Conservation (phyloP, 1,284 basidiomycete species). For the Xanthoconium separans region DNA sequence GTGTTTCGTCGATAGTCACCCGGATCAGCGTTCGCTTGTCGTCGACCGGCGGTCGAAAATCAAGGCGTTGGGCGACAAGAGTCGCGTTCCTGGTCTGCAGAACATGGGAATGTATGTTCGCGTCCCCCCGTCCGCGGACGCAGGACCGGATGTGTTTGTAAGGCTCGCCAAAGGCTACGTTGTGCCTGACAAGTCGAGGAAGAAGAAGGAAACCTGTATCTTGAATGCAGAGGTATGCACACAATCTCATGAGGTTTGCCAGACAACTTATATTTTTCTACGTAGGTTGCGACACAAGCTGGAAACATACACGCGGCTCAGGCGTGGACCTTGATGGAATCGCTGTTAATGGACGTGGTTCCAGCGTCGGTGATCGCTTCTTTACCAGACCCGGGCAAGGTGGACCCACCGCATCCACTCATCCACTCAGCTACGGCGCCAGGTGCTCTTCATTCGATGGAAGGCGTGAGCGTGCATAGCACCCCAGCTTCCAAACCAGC, state of each 20-base stretch:
- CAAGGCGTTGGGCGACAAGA: slow-evolving; percentile 55
- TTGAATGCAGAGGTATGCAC: slow-evolving; percentile 56
- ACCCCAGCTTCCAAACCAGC: slow-evolving; percentile 19
- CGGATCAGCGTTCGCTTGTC: slow-evolving; percentile 43
- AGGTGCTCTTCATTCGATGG: slow-evolving; percentile 37
- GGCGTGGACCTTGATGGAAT: slow-evolving; percentile 66
- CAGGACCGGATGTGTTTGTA: slow-evolving; percentile 49
- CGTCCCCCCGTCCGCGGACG: slow-evolving; percentile 18
- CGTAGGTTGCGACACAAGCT: slow-evolving; percentile 59
- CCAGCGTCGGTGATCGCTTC: slow-evolving; percentile 33
- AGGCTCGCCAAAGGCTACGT: slow-evolving; percentile 68
- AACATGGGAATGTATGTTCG: slow-evolving; percentile 50
- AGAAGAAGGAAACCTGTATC: slow-evolving; percentile 38
- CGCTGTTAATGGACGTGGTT: slow-evolving; percentile 52
- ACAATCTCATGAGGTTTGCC: neutral
- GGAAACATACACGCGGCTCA: slow-evolving; percentile 64
- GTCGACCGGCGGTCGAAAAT: slow-evolving; percentile 37
- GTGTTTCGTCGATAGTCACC: slow-evolving; percentile 39
- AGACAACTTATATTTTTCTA: neutral
- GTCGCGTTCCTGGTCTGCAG: slow-evolving; percentile 50
- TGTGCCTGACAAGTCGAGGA: slow-evolving; percentile 48
- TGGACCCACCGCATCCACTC: slow-evolving; percentile 19
- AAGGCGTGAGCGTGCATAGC: slow-evolving; percentile 7
- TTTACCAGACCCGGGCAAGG: slow-evolving; percentile 27
- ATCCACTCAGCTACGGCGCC: slow-evolving; percentile 46